These are phyloP conservation scores for Macadamia integrifolia DNA, from an alignment of 164 flowering plant species.

Conservation along the genomic window DNA sequence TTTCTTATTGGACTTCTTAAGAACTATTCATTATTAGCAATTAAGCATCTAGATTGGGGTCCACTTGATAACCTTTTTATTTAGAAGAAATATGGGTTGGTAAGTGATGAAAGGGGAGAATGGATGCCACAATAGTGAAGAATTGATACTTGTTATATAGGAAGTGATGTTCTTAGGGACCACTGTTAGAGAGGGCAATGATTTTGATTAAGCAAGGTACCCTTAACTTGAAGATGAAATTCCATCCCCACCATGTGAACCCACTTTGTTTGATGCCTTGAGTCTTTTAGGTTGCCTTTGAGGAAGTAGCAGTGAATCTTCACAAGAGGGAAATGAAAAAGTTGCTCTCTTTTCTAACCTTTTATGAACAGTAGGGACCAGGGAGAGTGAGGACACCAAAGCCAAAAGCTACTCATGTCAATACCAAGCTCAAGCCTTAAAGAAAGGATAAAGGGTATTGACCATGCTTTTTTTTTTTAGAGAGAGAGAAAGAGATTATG, in stretches of 20 bases:
- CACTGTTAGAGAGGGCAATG: not conserved
- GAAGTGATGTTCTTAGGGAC: conserved; percentile 1
- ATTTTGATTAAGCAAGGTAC: conserved; percentile 11
- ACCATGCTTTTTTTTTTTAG: not conserved
- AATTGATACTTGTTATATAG: not conserved
- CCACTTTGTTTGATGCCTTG: conserved; percentile 29
- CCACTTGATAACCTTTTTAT: no score
- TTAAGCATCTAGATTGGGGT: no score
- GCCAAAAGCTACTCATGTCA: conserved; percentile 8
- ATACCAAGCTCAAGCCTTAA: not conserved
- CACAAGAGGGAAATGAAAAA: conserved; percentile 6
- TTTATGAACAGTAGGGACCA: conserved; percentile 8
- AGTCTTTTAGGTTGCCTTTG: conserved; percentile 23
- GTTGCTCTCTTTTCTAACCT: conserved; percentile 6
- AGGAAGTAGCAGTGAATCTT: conserved; percentile 21
- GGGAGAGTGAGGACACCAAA: conserved; percentile 7
- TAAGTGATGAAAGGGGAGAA: no score
- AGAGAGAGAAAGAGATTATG: no score
- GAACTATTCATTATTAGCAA: no score
- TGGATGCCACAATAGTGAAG: no score
- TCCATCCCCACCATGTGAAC: conserved; percentile 33
- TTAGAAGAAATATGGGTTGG: no score
- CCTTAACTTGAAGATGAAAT: conserved; percentile 13
- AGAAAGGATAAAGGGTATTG: not conserved
- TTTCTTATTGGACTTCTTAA: no score